Evolutionary conservation across 805 yeast genomes (phyloP), one percentile per base, ranked within the genome.

Genomic region (Teunomyces pallodes): DNA sequence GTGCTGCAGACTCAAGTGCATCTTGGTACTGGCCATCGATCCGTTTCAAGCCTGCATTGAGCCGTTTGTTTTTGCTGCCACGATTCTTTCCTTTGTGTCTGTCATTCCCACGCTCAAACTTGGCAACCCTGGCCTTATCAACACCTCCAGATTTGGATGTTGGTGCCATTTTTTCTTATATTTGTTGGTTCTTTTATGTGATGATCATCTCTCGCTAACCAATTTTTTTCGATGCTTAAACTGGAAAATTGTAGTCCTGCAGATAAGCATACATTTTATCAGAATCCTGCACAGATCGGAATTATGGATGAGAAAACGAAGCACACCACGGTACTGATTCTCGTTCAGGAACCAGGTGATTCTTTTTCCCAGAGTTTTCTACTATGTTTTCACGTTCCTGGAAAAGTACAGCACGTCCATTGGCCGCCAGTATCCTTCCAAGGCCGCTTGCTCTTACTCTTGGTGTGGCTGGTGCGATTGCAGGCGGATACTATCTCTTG

Each of bases 1-100:
- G 83, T 9, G 91, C 90, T 1, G 96, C 97, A 8, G 90, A 79
- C 54, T 77, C 74, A n/a, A 87, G 80, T 1, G 96, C 95, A 50
- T 84, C 86, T 53, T 81, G 79, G 66, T 86, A 87, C 57, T 85
- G 84, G 36, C 76, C 75, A 62, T 92, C 96, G 32, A 83, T 68
- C 56, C 82, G 76, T 55, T 82, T 82, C 59, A 92, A 62, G 17
- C 83, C 83, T 17, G 87, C 82, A 59, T 80, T 80, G 46, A 87
- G 69, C 60, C 80, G 80, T 59, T 75, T 79, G 61, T 84, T 87
- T 56, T 77, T 83, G 36, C 20, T 57, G 55, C 43, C 43, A 12
- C 43, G 17, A 20, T 42, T 46, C 26, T 43, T 48, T 9, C 49
- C 46, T 4, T 38, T 38, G 41, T 38, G 41, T 9, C 41, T 38